Percentiles rank a stretch among this genome's conserved stretches.
Conservation (phyloP, 768 basidiomycete genomes). For the Lactarius sp. region DNA sequence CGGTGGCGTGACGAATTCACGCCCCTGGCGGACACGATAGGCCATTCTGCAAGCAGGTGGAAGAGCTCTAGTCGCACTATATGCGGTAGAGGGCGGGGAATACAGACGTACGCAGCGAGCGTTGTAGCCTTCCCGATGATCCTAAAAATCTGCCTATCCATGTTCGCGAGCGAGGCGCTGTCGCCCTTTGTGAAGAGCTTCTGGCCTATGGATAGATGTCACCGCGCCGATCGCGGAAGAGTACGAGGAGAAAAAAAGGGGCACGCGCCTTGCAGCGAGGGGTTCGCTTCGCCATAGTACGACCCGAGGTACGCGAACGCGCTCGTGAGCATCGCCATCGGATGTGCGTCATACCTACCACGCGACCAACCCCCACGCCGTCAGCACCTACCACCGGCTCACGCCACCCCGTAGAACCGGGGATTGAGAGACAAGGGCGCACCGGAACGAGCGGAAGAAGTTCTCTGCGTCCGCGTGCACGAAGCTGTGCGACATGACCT, state of each 20-base stretch:
- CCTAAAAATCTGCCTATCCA: slow-evolving; percentile 92
- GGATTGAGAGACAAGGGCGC: not conserved
- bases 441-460: slow-evolving; percentile 43
- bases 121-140: slow-evolving; percentile 87
- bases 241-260: no score
- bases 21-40: slow-evolving; percentile 86
- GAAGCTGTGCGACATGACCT: slow-evolving; percentile 71
- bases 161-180: slow-evolving; percentile 58
- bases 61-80: not conserved
- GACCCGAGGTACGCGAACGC: slow-evolving; percentile 86
- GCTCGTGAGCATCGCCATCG: slow-evolving; percentile 86
- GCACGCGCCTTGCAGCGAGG: slow-evolving; percentile 69
- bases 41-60: slow-evolving; percentile 60
- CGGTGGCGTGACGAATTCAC: slow-evolving; percentile 82
- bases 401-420: not conserved
- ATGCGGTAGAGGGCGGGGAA: not conserved
- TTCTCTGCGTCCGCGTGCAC: slow-evolving; percentile 40
- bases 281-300: slow-evolving; percentile 85
- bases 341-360: slow-evolving; percentile 80
- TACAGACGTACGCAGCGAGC: slow-evolving; percentile 63
- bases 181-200: slow-evolving; percentile 69
- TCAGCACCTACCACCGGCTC: not conserved
- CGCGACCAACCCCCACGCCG: not conserved
- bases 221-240: not conserved
- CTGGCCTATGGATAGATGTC: slow-evolving; percentile 48